Base-by-base conservation (phyloP, 164 flowering plant species). In the Magnolia sinica region DNA sequence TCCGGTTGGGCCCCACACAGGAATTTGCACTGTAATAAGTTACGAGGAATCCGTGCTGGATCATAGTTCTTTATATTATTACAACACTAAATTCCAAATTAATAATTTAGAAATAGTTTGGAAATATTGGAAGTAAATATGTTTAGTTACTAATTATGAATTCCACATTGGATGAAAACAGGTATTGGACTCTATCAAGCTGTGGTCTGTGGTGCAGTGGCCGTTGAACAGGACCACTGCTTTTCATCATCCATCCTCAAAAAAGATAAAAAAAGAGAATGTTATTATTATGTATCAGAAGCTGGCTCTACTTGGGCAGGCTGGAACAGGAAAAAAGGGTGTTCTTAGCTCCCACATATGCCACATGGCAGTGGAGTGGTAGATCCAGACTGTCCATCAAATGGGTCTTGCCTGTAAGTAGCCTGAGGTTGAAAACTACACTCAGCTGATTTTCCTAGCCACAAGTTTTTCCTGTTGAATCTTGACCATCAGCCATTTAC, bases 151-250 rank as follows among this genome's bases (percentile, higher is more conserved):
- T 16, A 55, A 55, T 55, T 55, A 55, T 55, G 61, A 55, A 37
- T 16, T 55, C 61, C 14, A 19, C 61, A 55, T 55, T 1, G 68
- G 51, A 61, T 27, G 63, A 37, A 73, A 61, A n/a, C 75, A 16
- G 75, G 75, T 73, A 73, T 4, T 29, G 19, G 75, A 49, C 75
- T 24, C 58, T 73, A 59, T 73, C 66, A 73, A 73, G 65, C 65
- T 59, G 66, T 49, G 27, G 50, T 58, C 50, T 50, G 13, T 55
- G 16, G 18, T 55, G 61, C 61, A 55, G 61, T 55, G 61, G 61
- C 59, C 59, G 66, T 66, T 8, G 68, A 31, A 63, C 65, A 73
- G 49, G 66, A 59, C 55, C 75, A 73, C 75, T 58, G 18, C 29
- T 61, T 20, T 58, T 73, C 67, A 13, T 27, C 22, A 24, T 31